Evolutionary conservation across 768 basidiomycete species (phyloP).

Genomic region (Kwoniella mangroviensis): DNA sequence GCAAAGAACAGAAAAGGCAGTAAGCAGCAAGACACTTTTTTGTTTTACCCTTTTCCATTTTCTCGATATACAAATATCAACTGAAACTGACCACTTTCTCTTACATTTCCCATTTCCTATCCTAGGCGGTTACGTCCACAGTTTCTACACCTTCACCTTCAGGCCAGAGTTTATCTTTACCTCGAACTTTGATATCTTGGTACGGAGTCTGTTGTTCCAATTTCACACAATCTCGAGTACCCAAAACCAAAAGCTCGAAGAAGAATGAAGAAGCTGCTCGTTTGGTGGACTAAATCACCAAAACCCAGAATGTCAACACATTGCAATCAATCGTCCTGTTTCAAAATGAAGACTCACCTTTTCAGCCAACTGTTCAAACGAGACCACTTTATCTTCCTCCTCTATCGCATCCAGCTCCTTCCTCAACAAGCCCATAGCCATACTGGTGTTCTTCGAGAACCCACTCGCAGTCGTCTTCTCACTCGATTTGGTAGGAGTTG

Average conservation of each 20-base stretch:
- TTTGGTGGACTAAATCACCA: conserved; percentile 71
- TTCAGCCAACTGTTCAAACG: conserved; percentile 64
- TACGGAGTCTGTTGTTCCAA: conserved; percentile 75
- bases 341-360: conserved; percentile 45
- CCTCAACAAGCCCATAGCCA: conserved; percentile 56
- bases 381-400: conserved; percentile 67
- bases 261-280: conserved; percentile 95
- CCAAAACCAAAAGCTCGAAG: conserved; percentile 93
- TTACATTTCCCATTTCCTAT: background rate
- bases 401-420: conserved; percentile 62
- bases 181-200: conserved; percentile 80
- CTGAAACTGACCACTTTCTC: background rate
- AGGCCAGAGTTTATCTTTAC: conserved; percentile 79
- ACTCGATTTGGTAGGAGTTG: conserved; percentile 40
- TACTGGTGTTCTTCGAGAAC: conserved; percentile 46
- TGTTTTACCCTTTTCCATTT: background rate
- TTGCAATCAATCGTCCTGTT: background rate
- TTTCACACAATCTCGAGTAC: conserved; percentile 88
- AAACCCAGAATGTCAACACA: background rate
- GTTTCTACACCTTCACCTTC: conserved; percentile 9
- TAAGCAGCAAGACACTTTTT: background rate
- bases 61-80: too few species aligned
- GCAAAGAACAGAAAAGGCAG: background rate
- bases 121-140: conserved; percentile 2
- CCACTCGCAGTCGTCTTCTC: conserved; percentile 32